These are phyloP conservation scores for Pleurotus salmoneostramineus DNA, from an alignment of 768 basidiomycete genomes.

Conservation along the genomic window DNA sequence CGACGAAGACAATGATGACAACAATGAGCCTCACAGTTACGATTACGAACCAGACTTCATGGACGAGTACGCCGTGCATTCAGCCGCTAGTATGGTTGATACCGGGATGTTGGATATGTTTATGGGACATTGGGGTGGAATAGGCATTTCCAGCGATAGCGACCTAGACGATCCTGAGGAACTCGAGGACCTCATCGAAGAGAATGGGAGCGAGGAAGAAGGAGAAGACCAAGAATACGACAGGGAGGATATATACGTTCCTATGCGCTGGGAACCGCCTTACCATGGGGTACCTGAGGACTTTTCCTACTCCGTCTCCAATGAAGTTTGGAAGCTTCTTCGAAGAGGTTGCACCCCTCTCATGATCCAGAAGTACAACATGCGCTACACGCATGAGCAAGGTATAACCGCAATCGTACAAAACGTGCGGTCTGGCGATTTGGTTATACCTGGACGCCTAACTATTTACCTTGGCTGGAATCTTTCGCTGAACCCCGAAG, in stretches of 20 bases:
- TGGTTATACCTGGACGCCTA: conserved; percentile 21
- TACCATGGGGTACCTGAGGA: neutral
- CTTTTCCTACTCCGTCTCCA: neutral
- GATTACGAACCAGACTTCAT: conserved; percentile 30
- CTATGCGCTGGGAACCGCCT: conserved; percentile 60
- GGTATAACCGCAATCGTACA: conserved; percentile 45
- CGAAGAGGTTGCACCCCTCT: conserved; percentile 36
- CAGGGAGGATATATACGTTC: conserved; percentile 30
- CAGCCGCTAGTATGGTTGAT: conserved; percentile 2
- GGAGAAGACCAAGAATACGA: conserved; percentile 18
- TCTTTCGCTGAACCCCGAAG: conserved; percentile 43
- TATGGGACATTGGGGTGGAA: conserved; percentile 3
- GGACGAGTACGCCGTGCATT: conserved; percentile 20
- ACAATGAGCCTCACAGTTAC: conserved; percentile 13
- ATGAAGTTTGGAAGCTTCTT: conserved; percentile 6
- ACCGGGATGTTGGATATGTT: conserved; percentile 1
- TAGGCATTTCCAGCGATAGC: conserved; percentile 19
- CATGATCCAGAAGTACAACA: conserved; percentile 54
- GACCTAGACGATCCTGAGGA: conserved; percentile 31
- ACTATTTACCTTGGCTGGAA: conserved; percentile 67
- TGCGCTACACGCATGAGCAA: conserved; percentile 50
- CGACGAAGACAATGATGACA: conserved; percentile 35
- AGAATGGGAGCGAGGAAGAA: conserved; percentile 19
- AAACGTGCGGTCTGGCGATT: conserved; percentile 3
- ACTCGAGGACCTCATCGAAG: conserved; percentile 24